Evolutionary conservation across 1,284 basidiomycete species (phyloP).

Genomic region (Taiwanofungus camphoratus): DNA sequence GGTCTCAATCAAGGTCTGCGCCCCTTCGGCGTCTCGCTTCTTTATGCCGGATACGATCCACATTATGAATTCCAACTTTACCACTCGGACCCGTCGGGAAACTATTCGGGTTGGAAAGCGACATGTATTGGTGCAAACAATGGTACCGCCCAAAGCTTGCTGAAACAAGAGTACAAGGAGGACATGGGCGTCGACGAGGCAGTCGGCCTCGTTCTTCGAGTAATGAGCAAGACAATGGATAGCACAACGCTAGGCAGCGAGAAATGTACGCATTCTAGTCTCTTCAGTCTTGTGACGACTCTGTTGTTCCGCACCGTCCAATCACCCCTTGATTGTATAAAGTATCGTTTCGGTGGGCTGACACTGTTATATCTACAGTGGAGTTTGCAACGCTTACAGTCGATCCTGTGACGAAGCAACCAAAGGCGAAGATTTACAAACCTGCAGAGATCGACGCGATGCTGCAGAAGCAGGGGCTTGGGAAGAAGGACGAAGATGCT

Average conservation of each 20-base stretch:
- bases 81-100: conserved; percentile 97
- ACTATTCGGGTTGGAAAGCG: conserved; percentile 99
- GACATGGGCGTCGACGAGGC: conserved; percentile 88
- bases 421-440: conserved; percentile 89
- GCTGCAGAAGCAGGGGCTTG: conserved; percentile 78
- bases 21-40: conserved; percentile 94
- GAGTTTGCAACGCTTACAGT: conserved; percentile 94
- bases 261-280: conserved; percentile 61
- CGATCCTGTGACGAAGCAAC: conserved; percentile 71
- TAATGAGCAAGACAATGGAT: conserved; percentile 99
- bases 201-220: conserved; percentile 86
- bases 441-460: conserved; percentile 89
- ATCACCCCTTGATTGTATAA: too few species aligned
- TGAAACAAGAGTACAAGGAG: conserved; percentile 99
- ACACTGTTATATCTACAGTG: conserved; percentile 60
- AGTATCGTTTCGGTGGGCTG: too few species aligned
- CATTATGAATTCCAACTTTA: conserved; percentile 97
- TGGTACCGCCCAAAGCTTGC: conserved; percentile 86
- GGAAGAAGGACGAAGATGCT: conserved; percentile 78
- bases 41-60: conserved; percentile 96
- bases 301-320: too few species aligned
- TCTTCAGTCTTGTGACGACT: not conserved
- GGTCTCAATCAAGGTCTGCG: conserved; percentile 67
- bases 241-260: conserved; percentile 94
- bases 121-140: conserved; percentile 98